Evolutionary conservation across 805 yeast species (phyloP), one percentile per base, ranked within the genome.

Genomic region (Ogataea glucozyma): DNA sequence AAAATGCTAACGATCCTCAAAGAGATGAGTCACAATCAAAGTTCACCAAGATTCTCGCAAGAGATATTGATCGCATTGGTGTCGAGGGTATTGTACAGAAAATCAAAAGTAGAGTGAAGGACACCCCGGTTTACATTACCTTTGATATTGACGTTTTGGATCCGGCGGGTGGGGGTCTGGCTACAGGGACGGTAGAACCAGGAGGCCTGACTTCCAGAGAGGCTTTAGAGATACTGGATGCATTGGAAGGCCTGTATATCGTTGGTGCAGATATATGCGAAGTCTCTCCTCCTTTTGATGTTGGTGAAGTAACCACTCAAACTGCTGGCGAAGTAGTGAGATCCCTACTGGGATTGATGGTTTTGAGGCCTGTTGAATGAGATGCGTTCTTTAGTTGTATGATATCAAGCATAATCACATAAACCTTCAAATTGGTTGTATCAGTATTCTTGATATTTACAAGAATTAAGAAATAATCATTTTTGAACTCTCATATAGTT

Each of bases 181-280:
- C 84, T 0, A 84, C 90, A 0, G 90, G 90, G n/a, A 83, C 90
- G 3, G 78, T 83, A 51, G 90, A 84, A 58, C 76, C 75, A 3
- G 90, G 90, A 13, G 89, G 88, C 5, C 76, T 83, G 72, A 70
- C 80, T 9, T 67, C 81, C 1, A 67, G 89, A 34, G 89, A 83
- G 57, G 64, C 83, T 35, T 72, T 81, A 35, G 62, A 71, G 8
- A 60, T 83, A 12, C 53, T 83, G 36, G 79, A 84, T 42, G 78
- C 76, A 0, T 60, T 83, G 21, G 78, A 74, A 24, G 77, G 76
- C 1, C 56, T 82, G 46, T 73, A 76, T 46, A 47, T 84, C 34
- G 80, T 84, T 4, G 89, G 89, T 23, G 88, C 84, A 6, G 90
- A 84, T 56, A 72, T 84, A 18, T 88, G 83, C 4, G 89, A 84